phyloP scores from a whole-genome alignment of 192 early-diverging fungal genomes.

The Backusella parvicylindrica region DNA sequence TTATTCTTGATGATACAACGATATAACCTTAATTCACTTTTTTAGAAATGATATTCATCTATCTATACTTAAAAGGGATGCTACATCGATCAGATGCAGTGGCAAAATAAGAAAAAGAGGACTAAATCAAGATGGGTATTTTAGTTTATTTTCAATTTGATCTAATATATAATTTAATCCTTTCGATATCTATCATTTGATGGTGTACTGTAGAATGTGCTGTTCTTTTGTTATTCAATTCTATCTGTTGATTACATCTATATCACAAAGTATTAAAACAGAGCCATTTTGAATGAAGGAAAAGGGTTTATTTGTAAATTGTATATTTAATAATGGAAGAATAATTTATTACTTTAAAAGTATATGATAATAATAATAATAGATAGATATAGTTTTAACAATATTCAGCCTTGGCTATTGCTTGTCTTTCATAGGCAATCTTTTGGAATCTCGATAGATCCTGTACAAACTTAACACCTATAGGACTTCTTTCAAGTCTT shows the following conservation, averaged over 20 bases:
- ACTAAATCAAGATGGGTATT: not conserved
- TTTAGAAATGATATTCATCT: too few relatives aligned
- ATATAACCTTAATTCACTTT: too few relatives aligned
- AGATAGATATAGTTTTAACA: not conserved
- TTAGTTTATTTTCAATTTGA: not conserved
- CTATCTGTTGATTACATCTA: too few relatives aligned
- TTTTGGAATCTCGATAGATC: slow-evolving; percentile 39
- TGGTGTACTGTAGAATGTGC: not conserved
- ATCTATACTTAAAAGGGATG: not conserved
- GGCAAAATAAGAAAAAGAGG: not conserved
- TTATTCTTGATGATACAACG: too few relatives aligned
- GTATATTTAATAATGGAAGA: too few relatives aligned
- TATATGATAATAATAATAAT: not conserved
- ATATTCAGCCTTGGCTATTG: not conserved
- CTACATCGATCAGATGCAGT: not conserved
- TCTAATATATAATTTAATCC: not conserved
- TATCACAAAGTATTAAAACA: too few relatives aligned
- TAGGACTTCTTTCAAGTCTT: slow-evolving; percentile 63
- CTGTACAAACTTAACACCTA: slow-evolving; percentile 44
- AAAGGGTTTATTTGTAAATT: too few relatives aligned
- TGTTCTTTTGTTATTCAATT: too few relatives aligned
- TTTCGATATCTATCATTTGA: not conserved
- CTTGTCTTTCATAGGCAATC: slow-evolving; percentile 37
- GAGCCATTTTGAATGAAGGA: too few relatives aligned
- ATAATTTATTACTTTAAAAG: too few relatives aligned